Conservation (phyloP, 202 grass and related monocot genomes). For the Brachypodium distachyon region DNA sequence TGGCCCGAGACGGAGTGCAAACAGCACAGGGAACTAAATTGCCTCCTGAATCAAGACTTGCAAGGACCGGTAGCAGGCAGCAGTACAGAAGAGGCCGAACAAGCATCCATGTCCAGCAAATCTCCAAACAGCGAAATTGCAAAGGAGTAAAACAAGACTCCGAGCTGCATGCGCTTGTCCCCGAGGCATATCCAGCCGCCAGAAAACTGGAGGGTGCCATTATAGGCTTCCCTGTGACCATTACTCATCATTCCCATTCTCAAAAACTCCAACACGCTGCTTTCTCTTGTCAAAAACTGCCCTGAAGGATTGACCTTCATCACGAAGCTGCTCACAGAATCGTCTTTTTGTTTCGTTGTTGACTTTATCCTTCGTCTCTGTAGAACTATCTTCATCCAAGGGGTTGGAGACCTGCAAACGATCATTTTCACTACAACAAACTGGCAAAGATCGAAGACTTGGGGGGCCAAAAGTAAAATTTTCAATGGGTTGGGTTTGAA, state of each 20-base stretch:
- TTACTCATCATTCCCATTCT: constrained; percentile 18
- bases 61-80: not conserved
- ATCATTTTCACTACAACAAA: not conserved
- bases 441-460: not conserved
- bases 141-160: not conserved
- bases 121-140: not conserved
- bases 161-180: not conserved
- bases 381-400: constrained; percentile 33
- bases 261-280: constrained; percentile 42
- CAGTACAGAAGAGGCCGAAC: not conserved
- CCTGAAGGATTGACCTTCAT: constrained; percentile 81
- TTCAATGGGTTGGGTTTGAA: not conserved
- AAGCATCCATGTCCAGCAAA: not conserved
- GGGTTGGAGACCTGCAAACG: constrained; percentile 70
- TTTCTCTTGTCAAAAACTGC: constrained; percentile 64
- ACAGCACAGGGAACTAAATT: not conserved
- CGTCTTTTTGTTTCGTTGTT: constrained; percentile 57
- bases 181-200: not conserved
- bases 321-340: constrained; percentile 75
- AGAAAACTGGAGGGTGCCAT: not conserved
- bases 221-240: not conserved
- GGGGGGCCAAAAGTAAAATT: not conserved
- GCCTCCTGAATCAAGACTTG: not conserved
- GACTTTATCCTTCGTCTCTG: constrained; percentile 24
- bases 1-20: not conserved